Percentiles rank a stretch among this genome's conserved stretches.
phyloP scores from a whole-genome alignment of 768 basidiomycete species.

The Nidularia pulvinata region DNA sequence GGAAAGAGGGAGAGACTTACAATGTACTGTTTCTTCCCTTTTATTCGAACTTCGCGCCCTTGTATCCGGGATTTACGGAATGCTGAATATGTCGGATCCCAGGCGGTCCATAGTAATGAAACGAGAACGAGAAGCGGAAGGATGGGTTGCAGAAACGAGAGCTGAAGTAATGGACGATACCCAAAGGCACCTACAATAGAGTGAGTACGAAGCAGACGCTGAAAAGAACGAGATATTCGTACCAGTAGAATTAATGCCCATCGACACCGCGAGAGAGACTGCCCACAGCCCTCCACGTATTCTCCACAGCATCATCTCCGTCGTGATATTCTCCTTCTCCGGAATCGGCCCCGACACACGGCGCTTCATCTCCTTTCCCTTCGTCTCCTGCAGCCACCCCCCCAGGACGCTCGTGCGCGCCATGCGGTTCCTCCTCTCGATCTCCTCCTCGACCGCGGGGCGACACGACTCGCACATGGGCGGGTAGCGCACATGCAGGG shows the following conservation, averaged over 20 bases:
- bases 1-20: conserved; percentile 32
- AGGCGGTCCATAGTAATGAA: conserved; percentile 78
- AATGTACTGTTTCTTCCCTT: conserved; percentile 62
- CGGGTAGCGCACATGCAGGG: conserved; percentile 82
- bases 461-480: conserved; percentile 79
- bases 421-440: conserved; percentile 78
- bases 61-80: conserved; percentile 61
- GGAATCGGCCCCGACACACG: conserved; percentile 36
- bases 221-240: conserved; percentile 9
- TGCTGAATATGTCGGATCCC: conserved; percentile 82
- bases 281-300: conserved; percentile 71
- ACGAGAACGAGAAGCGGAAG: conserved; percentile 51
- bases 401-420: conserved; percentile 79
- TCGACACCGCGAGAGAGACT: conserved; percentile 36
- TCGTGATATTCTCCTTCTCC: conserved; percentile 40
- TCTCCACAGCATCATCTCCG: conserved; percentile 66
- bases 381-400: conserved; percentile 65
- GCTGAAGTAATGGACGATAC: conserved; percentile 19
- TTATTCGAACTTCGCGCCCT: conserved; percentile 69
- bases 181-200: conserved; percentile 26
- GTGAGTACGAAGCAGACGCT: conserved; percentile 1
- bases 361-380: conserved; percentile 60
- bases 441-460: conserved; percentile 81
- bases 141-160: conserved; percentile 27
- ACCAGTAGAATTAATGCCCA: conserved; percentile 49